Conservation (phyloP, 352 stramenopile genomes). For the Phytophthora pini region DNA sequence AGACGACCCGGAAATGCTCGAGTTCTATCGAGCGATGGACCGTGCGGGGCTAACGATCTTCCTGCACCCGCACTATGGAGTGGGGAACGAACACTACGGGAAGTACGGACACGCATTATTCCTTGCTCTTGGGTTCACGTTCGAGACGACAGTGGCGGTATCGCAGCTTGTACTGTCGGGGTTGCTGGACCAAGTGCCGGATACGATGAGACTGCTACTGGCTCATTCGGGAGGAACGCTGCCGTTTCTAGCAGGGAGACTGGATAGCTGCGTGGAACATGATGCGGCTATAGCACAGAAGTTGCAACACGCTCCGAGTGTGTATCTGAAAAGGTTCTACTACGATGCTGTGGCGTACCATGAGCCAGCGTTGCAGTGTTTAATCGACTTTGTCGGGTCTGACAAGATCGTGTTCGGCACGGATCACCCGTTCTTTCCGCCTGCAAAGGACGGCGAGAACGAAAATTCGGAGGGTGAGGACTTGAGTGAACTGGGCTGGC, state of each 20-base stretch:
- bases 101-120: slow-evolving; percentile 66
- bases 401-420: slow-evolving; percentile 71
- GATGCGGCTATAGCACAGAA: slow-evolving; percentile 47
- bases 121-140: slow-evolving; percentile 69
- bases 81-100: slow-evolving; percentile 65
- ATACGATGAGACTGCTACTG: slow-evolving; percentile 51
- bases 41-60: slow-evolving; percentile 57
- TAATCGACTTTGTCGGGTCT: slow-evolving; percentile 58
- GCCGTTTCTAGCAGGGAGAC: slow-evolving; percentile 61
- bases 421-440: slow-evolving; percentile 75
- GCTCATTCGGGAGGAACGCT: slow-evolving; percentile 70
- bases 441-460: slow-evolving; percentile 10
- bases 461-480: slow-evolving; percentile 16
- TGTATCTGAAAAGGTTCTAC: slow-evolving; percentile 68
- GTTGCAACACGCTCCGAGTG: slow-evolving; percentile 50
- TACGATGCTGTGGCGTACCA: slow-evolving; percentile 73
- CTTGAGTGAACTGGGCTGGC: slow-evolving; percentile 42
- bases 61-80: slow-evolving; percentile 72
- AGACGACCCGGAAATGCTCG: slow-evolving; percentile 62
- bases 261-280: slow-evolving; percentile 71
- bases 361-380: slow-evolving; percentile 53
- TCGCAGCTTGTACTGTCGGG: slow-evolving; percentile 65
- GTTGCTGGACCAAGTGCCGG: slow-evolving; percentile 54
- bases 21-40: slow-evolving; percentile 57
- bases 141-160: slow-evolving; percentile 73